These are phyloP conservation scores for Eurotiales sp. DNA, from an alignment of 2,329 filamentous ascomycete species.

Conservation along the genomic window DNA sequence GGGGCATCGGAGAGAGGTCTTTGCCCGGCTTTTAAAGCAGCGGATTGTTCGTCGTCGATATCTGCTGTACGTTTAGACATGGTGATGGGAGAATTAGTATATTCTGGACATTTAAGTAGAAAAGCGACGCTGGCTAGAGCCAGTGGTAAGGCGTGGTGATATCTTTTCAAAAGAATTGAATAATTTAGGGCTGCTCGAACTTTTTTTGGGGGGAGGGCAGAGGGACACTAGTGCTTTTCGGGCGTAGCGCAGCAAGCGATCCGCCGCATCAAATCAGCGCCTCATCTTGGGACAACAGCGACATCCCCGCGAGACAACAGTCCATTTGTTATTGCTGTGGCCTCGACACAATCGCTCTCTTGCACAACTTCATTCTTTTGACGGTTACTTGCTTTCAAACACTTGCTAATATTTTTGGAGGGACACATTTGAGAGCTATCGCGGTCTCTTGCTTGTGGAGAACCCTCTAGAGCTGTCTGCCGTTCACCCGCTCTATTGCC, in stretches of 20 bases:
- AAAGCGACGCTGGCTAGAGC: slow-evolving; percentile 15
- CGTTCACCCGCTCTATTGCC: background rate
- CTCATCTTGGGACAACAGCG: slow-evolving; percentile 5
- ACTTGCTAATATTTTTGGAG: too few species aligned
- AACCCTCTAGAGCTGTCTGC: background rate
- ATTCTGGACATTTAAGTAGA: background rate
- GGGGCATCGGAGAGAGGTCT: slow-evolving; percentile 50
- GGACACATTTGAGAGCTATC: too few species aligned
- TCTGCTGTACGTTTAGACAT: slow-evolving; percentile 63
- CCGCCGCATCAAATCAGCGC: slow-evolving; percentile 13
- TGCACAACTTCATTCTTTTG: background rate
- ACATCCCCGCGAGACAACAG: slow-evolving; percentile 1
- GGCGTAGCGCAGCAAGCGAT: slow-evolving; percentile 11
- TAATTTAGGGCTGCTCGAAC: slow-evolving; percentile 15
- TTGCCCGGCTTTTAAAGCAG: slow-evolving; percentile 59
- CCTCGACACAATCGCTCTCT: background rate
- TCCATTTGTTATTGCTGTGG: background rate
- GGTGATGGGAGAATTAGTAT: slow-evolving; percentile 19
- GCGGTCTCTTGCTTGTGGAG: too few species aligned
- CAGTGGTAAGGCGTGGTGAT: slow-evolving; percentile 4
- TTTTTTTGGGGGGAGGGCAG: slow-evolving; percentile 15
- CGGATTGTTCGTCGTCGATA: slow-evolving; percentile 45
- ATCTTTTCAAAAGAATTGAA: slow-evolving; percentile 7
- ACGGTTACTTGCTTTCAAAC: too few species aligned
- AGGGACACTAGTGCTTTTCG: slow-evolving; percentile 6